Percentiles rank a stretch among this genome's conserved stretches.
Evolutionary conservation across 305 asterid species (phyloP).

Genomic region (Lippia alba): DNA sequence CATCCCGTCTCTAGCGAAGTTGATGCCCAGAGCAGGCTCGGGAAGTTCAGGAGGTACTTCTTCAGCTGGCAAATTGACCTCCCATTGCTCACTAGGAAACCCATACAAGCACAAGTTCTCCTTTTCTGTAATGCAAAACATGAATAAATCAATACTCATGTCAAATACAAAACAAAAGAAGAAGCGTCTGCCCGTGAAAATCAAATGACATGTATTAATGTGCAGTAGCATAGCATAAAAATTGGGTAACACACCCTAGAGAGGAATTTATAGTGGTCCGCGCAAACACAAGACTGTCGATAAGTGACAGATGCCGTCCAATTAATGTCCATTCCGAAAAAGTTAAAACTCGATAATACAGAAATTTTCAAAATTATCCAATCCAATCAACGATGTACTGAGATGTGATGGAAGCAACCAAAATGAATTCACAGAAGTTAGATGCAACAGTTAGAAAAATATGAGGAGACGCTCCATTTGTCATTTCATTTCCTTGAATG

Average conservation of each 20-base stretch:
- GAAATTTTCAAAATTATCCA: too few relatives aligned
- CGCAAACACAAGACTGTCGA: too few relatives aligned
- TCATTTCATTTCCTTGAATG: not conserved
- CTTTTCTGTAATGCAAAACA: slow-evolving; percentile 40
- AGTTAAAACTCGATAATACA: too few relatives aligned
- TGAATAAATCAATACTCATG: slow-evolving; percentile 18
- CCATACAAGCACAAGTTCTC: slow-evolving; percentile 57
- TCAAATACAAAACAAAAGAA: not conserved
- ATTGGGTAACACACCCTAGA: too few relatives aligned
- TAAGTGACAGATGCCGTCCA: too few relatives aligned
- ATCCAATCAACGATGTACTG: too few relatives aligned
- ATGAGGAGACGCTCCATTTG: not conserved
- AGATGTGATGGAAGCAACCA: too few relatives aligned
- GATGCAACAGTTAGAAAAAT: too few relatives aligned
- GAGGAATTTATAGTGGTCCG: too few relatives aligned
- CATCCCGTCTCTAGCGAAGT: slow-evolving; percentile 66
- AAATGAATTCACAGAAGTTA: too few relatives aligned
- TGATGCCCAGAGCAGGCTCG: slow-evolving; percentile 57
- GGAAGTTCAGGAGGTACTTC: slow-evolving; percentile 63
- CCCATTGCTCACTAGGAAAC: slow-evolving; percentile 57
- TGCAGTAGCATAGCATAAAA: too few relatives aligned
- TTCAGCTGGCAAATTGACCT: slow-evolving; percentile 58
- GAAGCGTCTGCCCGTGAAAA: not conserved
- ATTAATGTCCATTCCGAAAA: too few relatives aligned
- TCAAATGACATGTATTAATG: slow-evolving; percentile 5